These are phyloP conservation scores for Sisymbrium altissimum DNA, from an alignment of 345 rosid species.

Conservation along the genomic window DNA sequence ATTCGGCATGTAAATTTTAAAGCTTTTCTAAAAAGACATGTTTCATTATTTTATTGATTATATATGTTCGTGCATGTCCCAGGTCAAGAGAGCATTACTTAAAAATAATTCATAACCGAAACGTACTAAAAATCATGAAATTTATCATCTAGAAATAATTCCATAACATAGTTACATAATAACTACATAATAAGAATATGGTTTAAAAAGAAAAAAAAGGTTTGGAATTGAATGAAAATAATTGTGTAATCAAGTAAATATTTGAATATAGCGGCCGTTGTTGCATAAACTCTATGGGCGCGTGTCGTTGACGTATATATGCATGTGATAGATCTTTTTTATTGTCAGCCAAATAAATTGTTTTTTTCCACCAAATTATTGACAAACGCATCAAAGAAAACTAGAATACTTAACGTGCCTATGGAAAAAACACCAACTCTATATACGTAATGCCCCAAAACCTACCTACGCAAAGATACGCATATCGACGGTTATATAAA, in stretches of 20 bases:
- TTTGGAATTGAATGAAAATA: neutral
- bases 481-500: constrained; percentile 1
- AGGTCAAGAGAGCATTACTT: neutral
- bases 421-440: neutral
- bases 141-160: neutral
- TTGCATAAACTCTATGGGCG: neutral
- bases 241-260: neutral
- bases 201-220: neutral
- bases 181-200: neutral
- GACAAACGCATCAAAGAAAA: neutral
- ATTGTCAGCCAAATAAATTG: neutral
- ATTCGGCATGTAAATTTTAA: neutral
- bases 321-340: neutral
- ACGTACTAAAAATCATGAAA: neutral
- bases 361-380: neutral
- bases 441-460: constrained; percentile 5
- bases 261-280: neutral
- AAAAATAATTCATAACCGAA: neutral
- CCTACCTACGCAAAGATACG: neutral
- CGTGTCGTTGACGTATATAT: neutral
- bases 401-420: constrained; percentile 20
- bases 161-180: neutral
- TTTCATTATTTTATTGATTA: neutral
- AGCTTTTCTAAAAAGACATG: neutral
- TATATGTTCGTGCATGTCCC: neutral